These are phyloP conservation scores for Boletus vinaceobasis DNA, from an alignment of 768 basidiomycete genomes.

Conservation along the genomic window DNA sequence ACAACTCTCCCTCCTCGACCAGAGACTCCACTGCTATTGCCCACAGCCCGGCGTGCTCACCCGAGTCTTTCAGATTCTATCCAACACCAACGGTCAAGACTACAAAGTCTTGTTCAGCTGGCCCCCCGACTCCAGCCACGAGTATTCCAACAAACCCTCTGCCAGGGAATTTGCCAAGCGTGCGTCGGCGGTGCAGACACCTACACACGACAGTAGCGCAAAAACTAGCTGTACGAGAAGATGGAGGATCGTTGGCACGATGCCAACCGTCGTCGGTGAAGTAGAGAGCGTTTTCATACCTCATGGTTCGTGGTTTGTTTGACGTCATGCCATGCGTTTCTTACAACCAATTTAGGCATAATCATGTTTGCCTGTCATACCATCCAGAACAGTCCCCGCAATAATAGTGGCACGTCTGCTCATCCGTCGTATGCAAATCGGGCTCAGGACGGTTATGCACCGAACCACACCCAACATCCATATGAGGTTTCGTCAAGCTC, in stretches of 20 bases:
- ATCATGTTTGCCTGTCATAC: conserved; percentile 42
- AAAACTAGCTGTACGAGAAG: conserved; percentile 86
- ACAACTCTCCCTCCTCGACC: conserved; percentile 58
- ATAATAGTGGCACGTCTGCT: conserved; percentile 12
- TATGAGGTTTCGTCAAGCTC: conserved; percentile 28
- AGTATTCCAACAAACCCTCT: conserved; percentile 40
- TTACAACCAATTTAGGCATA: conserved; percentile 25
- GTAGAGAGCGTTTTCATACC: conserved; percentile 90
- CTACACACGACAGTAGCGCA: conserved; percentile 57
- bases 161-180: conserved; percentile 52
- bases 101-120: conserved; percentile 66
- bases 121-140: conserved; percentile 58
- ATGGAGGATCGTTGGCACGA: conserved; percentile 69
- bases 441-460: conserved; percentile 25
- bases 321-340: conserved; percentile 35
- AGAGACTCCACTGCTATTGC: conserved; percentile 52
- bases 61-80: conserved; percentile 77
- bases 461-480: conserved; percentile 23
- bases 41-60: conserved; percentile 50
- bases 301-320: conserved; percentile 59
- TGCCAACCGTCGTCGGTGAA: conserved; percentile 57
- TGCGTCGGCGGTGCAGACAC: conserved; percentile 60
- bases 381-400: conserved; percentile 28
- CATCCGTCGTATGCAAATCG: conserved; percentile 27
- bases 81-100: conserved; percentile 47